These are phyloP conservation scores for Heterobasidion parviporum DNA, from an alignment of 1,284 basidiomycete genomes.

Conservation along the genomic window DNA sequence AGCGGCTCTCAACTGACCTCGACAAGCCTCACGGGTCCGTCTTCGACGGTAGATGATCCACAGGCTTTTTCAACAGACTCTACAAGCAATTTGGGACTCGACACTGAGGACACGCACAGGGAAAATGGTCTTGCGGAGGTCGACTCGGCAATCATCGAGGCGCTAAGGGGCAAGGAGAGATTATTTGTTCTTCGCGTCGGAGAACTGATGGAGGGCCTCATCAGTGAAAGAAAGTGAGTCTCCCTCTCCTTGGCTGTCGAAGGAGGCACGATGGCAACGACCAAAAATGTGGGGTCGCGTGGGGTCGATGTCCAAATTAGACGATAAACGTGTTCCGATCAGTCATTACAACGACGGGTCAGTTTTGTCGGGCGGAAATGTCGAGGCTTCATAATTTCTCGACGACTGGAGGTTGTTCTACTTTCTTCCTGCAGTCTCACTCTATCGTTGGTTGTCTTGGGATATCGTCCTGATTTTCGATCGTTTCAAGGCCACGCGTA, in stretches of 20 bases:
- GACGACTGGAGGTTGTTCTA: no score
- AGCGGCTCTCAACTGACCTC: not conserved
- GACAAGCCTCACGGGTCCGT: conserved; percentile 1
- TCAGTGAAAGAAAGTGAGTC: conserved; percentile 61
- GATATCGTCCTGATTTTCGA: no score
- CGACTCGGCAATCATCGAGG: conserved; percentile 72
- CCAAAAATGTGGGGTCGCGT: not conserved
- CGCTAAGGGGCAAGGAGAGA: conserved; percentile 78
- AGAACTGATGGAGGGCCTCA: conserved; percentile 71
- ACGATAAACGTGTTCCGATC: no score
- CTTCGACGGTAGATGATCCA: not conserved
- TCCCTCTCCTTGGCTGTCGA: not conserved
- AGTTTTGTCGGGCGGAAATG: not conserved
- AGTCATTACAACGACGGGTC: no score
- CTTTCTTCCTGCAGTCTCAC: no score
- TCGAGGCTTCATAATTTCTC: not conserved
- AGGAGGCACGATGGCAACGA: not conserved
- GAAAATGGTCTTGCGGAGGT: conserved; percentile 31
- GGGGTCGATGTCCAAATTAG: not conserved
- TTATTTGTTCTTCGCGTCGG: conserved; percentile 78
- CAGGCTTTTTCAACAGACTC: conserved; percentile 3
- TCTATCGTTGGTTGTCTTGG: no score
- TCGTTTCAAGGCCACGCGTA: conserved; percentile 39
- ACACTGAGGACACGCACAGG: conserved; percentile 5
- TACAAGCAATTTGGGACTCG: not conserved